A percentile compares a stretch with the other conserved stretches of the same genome.
phyloP scores from a whole-genome alignment of 2,329 filamentous ascomycete genomes.

The Thelonectria discophora region DNA sequence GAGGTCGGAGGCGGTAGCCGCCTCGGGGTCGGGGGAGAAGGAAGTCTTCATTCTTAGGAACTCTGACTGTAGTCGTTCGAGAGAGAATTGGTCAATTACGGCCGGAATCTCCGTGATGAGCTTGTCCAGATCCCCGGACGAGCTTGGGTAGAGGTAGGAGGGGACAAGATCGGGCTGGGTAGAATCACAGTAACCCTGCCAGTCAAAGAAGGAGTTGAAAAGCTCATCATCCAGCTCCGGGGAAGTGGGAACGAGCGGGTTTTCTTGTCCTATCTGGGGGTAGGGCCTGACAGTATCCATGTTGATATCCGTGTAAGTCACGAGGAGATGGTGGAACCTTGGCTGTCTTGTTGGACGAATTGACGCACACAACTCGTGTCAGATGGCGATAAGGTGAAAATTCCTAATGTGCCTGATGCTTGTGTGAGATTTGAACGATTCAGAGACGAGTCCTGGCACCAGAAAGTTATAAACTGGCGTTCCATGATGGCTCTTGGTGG shows the following conservation, averaged over 20 bases:
- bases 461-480: constrained; percentile 52
- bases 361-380: constrained; percentile 49
- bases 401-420: constrained; percentile 51
- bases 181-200: constrained; percentile 47
- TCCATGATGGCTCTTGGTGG: constrained; percentile 47
- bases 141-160: constrained; percentile 41
- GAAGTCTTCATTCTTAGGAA: constrained; percentile 48
- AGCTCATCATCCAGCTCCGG: constrained; percentile 47
- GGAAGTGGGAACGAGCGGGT: constrained; percentile 49
- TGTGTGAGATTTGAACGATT: constrained; percentile 52
- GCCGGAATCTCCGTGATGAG: constrained; percentile 49
- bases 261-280: constrained; percentile 49
- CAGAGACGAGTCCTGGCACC: constrained; percentile 50
- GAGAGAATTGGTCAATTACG: constrained; percentile 46
- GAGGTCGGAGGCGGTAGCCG: constrained; percentile 47
- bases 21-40: constrained; percentile 46
- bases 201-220: constrained; percentile 51
- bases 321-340: constrained; percentile 54
- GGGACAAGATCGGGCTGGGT: constrained; percentile 44
- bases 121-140: constrained; percentile 44
- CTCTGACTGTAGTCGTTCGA: constrained; percentile 44
- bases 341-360: constrained; percentile 48
- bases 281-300: constrained; percentile 50
- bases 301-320: constrained; percentile 54
- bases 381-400: constrained; percentile 52